phyloP scores from a whole-genome alignment of 2,329 filamentous ascomycete genomes.

The Zasmidium cellare region DNA sequence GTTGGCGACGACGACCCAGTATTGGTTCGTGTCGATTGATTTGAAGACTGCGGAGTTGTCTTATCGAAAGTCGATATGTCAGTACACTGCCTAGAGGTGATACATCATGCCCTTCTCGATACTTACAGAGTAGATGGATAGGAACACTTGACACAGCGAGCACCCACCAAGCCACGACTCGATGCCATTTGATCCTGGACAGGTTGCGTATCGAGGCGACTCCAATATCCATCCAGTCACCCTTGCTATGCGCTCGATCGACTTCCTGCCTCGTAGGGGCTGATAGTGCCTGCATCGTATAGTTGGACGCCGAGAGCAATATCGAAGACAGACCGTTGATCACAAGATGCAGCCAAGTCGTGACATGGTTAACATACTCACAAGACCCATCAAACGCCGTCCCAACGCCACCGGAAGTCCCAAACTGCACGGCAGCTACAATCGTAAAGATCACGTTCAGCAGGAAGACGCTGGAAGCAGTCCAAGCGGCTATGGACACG shows the following conservation, averaged over 20 bases:
- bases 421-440: slow-evolving; percentile 7
- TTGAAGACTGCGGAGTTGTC: slow-evolving; percentile 34
- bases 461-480: slow-evolving; percentile 13
- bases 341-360: slow-evolving; percentile 40
- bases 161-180: slow-evolving; percentile 24
- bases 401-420: slow-evolving; percentile 16
- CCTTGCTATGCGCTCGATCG: slow-evolving; percentile 46
- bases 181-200: slow-evolving; percentile 20
- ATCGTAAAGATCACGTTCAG: slow-evolving; percentile 20
- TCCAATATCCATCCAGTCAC: slow-evolving; percentile 48
- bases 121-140: slow-evolving; percentile 36
- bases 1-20: slow-evolving; percentile 17
- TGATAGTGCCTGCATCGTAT: slow-evolving; percentile 53
- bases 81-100: too few species aligned
- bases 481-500: slow-evolving; percentile 12
- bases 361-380: slow-evolving; percentile 12
- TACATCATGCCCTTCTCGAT: too few species aligned
- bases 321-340: slow-evolving; percentile 51
- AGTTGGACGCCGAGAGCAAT: slow-evolving; percentile 51
- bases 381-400: slow-evolving; percentile 27
- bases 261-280: slow-evolving; percentile 53
- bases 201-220: slow-evolving; percentile 45
- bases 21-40: slow-evolving; percentile 23
- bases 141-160: slow-evolving; percentile 36
- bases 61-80: too few species aligned